Evolutionary conservation across 2,329 filamentous ascomycete species (phyloP).

Genomic region (Diaporthe ampelina): DNA sequence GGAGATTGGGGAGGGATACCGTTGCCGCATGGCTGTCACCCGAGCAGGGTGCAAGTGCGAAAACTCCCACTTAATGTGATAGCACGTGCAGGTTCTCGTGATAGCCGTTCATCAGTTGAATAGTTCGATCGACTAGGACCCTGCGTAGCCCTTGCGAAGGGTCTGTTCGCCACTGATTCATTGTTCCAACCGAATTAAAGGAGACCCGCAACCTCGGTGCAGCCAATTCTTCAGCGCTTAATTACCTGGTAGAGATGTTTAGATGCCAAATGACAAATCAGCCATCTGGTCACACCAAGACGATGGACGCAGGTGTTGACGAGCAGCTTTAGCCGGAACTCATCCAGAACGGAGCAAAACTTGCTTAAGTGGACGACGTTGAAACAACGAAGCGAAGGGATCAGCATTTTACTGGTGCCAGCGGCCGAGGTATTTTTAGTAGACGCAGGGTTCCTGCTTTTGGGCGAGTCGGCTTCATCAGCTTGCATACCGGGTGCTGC

Average conservation of each 20-base stretch:
- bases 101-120: no score
- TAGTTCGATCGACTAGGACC: no score
- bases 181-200: neutral
- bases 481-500: neutral
- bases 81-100: no score
- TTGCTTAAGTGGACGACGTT: neutral
- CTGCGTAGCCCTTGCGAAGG: no score
- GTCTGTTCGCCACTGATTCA: no score
- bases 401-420: neutral
- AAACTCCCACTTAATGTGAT: no score
- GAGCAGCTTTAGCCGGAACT: neutral
- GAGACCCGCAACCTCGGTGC: neutral
- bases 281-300: neutral
- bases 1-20: no score
- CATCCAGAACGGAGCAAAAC: no score
- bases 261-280: neutral
- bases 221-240: neutral
- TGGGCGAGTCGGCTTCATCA: conserved; percentile 10
- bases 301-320: neutral
- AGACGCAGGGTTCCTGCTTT: neutral
- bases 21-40: no score
- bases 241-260: neutral
- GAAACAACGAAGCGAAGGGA: neutral
- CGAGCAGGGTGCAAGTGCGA: no score
- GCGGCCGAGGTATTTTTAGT: conserved; percentile 18